Percentiles rank a stretch among this genome's conserved stretches.
phyloP scores from a whole-genome alignment of 164 flowering plant species.

The Berberis thunbergii region DNA sequence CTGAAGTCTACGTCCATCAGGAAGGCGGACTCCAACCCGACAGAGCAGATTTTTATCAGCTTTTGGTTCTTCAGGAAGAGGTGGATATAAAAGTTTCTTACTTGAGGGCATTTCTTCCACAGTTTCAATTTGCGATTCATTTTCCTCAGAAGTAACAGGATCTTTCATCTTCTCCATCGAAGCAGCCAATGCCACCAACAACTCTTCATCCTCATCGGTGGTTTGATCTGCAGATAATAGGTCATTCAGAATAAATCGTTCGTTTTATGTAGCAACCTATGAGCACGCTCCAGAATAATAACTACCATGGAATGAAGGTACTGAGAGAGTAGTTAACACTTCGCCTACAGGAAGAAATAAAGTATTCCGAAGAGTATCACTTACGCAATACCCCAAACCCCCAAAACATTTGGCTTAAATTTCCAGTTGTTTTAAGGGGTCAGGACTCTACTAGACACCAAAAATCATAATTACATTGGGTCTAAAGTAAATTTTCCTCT shows the following conservation, averaged over 20 bases:
- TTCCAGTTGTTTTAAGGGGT: too few relatives aligned
- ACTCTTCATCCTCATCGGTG: conserved; percentile 46
- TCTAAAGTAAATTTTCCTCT: too few relatives aligned
- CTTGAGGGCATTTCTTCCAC: conserved; percentile 22
- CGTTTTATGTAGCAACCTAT: neutral
- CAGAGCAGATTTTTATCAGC: conserved; percentile 72
- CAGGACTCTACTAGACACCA: too few relatives aligned
- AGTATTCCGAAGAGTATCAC: too few relatives aligned
- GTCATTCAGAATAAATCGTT: neutral
- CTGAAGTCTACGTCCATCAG: conserved; percentile 87
- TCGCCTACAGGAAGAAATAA: too few relatives aligned
- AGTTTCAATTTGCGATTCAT: conserved; percentile 10
- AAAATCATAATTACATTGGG: too few relatives aligned
- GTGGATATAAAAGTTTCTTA: conserved; percentile 45
- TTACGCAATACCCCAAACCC: too few relatives aligned
- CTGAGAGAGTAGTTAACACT: too few relatives aligned
- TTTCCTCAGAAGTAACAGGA: conserved; percentile 12
- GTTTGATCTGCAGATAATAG: conserved; percentile 16
- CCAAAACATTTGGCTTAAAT: too few relatives aligned
- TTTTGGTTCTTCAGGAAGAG: conserved; percentile 88
- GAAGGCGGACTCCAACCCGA: conserved; percentile 87
- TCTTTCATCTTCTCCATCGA: conserved; percentile 43
- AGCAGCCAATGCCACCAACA: conserved; percentile 45
- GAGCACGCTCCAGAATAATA: too few relatives aligned
- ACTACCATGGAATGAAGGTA: too few relatives aligned